Evolutionary conservation across 768 basidiomycete species (phyloP).

Genomic region (Lentinula guzmanii): DNA sequence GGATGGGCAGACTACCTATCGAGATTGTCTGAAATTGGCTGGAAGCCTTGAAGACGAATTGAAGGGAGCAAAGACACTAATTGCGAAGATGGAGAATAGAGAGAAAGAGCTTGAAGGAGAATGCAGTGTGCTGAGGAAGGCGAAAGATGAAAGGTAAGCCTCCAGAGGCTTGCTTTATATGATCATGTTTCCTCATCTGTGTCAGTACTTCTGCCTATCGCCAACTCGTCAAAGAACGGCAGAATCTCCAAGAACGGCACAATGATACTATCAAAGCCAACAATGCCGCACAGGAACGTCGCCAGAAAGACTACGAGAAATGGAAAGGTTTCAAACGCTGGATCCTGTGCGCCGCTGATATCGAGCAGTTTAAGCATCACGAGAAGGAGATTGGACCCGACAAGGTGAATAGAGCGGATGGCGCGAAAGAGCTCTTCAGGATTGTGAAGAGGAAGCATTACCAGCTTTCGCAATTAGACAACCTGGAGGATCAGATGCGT

Average conservation of each 20-base stretch:
- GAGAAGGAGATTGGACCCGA: neutral
- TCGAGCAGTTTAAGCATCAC: neutral
- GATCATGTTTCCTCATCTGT: neutral
- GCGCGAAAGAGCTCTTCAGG: neutral
- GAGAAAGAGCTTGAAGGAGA: constrained; percentile 19
- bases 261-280: neutral
- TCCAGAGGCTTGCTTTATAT: neutral
- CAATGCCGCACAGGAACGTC: neutral
- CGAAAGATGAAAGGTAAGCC: neutral
- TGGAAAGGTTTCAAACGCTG: constrained; percentile 6
- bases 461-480: neutral
- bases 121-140: constrained; percentile 13
- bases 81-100: constrained; percentile 15
- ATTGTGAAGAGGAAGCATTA: constrained; percentile 1
- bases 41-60: constrained; percentile 25
- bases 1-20: constrained; percentile 22
- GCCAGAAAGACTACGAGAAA: constrained; percentile 1
- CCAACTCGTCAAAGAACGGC: neutral
- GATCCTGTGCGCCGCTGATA: neutral
- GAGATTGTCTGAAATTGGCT: constrained; percentile 28
- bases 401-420: neutral
- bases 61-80: constrained; percentile 12
- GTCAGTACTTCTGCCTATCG: neutral
- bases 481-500: neutral
- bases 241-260: neutral